Evolutionary conservation across 2,329 filamentous ascomycete species (phyloP), one percentile per base, ranked within the genome.

Genomic region (Beauveria scarabaeidicola): DNA sequence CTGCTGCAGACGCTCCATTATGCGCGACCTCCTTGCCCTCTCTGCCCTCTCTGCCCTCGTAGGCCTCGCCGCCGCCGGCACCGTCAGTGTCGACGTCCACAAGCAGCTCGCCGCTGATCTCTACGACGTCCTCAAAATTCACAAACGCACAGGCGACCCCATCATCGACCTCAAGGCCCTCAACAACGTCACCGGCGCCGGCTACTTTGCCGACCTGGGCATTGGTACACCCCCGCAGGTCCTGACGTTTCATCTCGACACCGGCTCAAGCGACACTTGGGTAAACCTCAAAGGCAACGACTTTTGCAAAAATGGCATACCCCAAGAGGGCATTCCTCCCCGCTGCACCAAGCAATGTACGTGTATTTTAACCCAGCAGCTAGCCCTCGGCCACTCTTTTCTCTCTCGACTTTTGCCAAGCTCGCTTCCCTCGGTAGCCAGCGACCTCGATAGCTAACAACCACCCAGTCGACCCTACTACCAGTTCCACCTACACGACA

Each of bases 201-300:
- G 80, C 15, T 85, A 85, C 72, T 83, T 78, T 66, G 78, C 80
- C 44, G 75, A 82, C 54, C 76, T 87, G 46, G 72, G 73, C n/a
- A 70, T 87, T 46, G 84, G 84, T 53, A 84, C 82, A 0, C 84
- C 84, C 0, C 72, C 75, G 0, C 84, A 87, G 69, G 69, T 70
- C 3, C 69, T 85, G 53, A 75, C 70, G 57, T 74, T 87, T 65
- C 74, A 82, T 57, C 76, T 86, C 63, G 84, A 87, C 69, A 87
- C 84, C 2, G 84, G 84, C 29, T 85, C 81, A 68, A 84, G 80
- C 63, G 84, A 87, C 67, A 78, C 83, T 4, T 87, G 84, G 83
- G 73, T 86, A 46, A 72, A 81, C 62, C 82, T 85, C 5, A 76
- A 79, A 15, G 73, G 74, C 54, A 90, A 88, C 1, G 64, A 70